Evolutionary conservation across 2,329 filamentous ascomycete genomes (phyloP).

Genomic region (Fusarium tuaranense): DNA sequence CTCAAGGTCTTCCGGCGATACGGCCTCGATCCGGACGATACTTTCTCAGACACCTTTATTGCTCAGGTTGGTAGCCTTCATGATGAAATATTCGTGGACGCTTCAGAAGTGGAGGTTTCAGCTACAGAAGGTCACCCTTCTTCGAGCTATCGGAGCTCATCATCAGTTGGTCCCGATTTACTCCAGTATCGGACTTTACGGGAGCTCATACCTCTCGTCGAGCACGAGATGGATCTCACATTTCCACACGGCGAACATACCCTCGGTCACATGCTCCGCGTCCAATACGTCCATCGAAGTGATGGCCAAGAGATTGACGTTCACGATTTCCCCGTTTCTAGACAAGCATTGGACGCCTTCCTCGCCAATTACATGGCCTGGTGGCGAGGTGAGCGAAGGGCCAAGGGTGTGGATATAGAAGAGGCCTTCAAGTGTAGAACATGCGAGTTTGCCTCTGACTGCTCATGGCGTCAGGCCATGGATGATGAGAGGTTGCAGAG

Average conservation of each 20-base stretch:
- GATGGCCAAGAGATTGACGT: conserved; percentile 67
- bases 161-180: conserved; percentile 47
- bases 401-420: conserved; percentile 81
- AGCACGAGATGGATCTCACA: conserved; percentile 61
- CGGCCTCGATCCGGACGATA: conserved; percentile 69
- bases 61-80: conserved; percentile 78
- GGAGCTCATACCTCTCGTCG: conserved; percentile 60
- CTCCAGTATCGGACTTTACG: conserved; percentile 62
- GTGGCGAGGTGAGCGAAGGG: conserved; percentile 83
- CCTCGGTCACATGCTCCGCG: conserved; percentile 62
- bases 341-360: conserved; percentile 72
- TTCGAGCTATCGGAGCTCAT: conserved; percentile 34
- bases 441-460: conserved; percentile 85
- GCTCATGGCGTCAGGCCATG: conserved; percentile 80
- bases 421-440: conserved; percentile 89
- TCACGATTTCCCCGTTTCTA: conserved; percentile 75
- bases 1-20: conserved; percentile 78
- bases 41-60: conserved; percentile 85
- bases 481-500: conserved; percentile 64
- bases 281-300: conserved; percentile 65
- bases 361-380: conserved; percentile 79
- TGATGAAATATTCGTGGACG: conserved; percentile 71
- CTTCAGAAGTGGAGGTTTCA: conserved; percentile 48
- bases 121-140: conserved; percentile 20
- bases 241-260: conserved; percentile 63